Evolutionary conservation across 148 eudicot species (phyloP), one percentile per base, ranked within the genome.

Genomic region (Diospyros lotus): DNA sequence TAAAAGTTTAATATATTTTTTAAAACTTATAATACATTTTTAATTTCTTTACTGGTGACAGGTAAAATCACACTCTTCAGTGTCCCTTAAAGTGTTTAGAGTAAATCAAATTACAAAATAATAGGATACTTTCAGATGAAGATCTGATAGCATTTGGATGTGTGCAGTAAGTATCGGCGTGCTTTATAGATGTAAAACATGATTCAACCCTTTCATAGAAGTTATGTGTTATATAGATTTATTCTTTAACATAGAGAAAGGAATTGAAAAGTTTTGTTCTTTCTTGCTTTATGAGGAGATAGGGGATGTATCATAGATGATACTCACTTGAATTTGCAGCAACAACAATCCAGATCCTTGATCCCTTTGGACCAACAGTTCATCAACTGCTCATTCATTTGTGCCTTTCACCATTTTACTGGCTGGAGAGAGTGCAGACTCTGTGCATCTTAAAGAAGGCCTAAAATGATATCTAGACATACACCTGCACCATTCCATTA

Each of bases 251-350:
- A 28, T 28, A 17, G 42, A 15, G n/a, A 46, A 11, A 64, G 13
- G 45, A 43, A 65, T 50, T 9, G 10, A 65, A 14, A 18, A 6
- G 44, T 65, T 41, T 42, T n/a, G 44, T 43, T 65, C 51, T 28
- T 43, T 65, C 51, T 65, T 43, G 50, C 68, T 65, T 65, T 28
- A 43, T 18, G 18, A 65, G 50, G 68, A 65, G 68, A 65, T 45
- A 50, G n/a, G 13, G 44, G 6, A 13, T 40, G 40, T 13, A 15
- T 13, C 44, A 0, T 14, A 10, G 45, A 63, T 9, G 12, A 45
- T 41, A 63, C 41, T 63, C 10, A 10, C 44, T 18, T 28, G 44
- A 9, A 38, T 1, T 38, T 43, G 39, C 14, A 14, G 14, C 39
- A 40, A 3, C 39, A 39, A 4, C 38, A 13, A 4, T 9, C 39